Conservation (phyloP, 2,329 filamentous ascomycete genomes). For the Aspergillus piperis region DNA sequence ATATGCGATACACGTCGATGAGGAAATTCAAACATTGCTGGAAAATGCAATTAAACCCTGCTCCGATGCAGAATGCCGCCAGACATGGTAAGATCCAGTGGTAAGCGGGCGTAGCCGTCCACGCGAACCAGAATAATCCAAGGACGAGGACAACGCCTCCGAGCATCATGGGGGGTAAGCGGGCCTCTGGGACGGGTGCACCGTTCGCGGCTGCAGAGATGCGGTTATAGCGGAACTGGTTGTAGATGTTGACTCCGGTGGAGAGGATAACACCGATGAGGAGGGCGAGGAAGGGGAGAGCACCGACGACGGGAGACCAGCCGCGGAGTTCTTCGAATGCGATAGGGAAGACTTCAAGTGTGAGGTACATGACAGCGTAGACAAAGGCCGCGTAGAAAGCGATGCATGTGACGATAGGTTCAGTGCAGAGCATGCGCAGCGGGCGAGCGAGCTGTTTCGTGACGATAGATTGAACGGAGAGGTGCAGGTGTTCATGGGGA, state of each 20-base stretch:
- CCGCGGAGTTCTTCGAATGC: constrained; percentile 46
- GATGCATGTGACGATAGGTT: constrained; percentile 52
- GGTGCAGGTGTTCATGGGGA: constrained; percentile 46
- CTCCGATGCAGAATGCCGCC: constrained; percentile 43
- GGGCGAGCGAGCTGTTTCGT: constrained; percentile 48
- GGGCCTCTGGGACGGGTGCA: constrained; percentile 40
- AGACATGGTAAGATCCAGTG: constrained; percentile 18
- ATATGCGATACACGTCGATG: neutral
- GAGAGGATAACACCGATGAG: constrained; percentile 47
- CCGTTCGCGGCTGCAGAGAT: constrained; percentile 32
- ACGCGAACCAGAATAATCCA: constrained; percentile 50
- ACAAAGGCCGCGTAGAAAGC: constrained; percentile 50
- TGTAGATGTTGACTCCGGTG: constrained; percentile 45
- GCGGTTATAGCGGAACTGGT: constrained; percentile 42
- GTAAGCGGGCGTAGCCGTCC: constrained; percentile 37
- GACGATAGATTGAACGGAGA: constrained; percentile 42
- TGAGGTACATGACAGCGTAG: constrained; percentile 51
- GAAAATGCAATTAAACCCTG: constrained; percentile 42
- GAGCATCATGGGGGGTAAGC: constrained; percentile 50
- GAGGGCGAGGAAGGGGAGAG: constrained; percentile 48
- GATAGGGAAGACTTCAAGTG: constrained; percentile 51
- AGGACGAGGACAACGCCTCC: constrained; percentile 47
- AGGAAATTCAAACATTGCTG: neutral
- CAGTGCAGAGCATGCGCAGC: constrained; percentile 48
- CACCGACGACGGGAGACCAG: constrained; percentile 41